phyloP scores from a whole-genome alignment of 306 rosid genomes.

The Dryas alaskensis region DNA sequence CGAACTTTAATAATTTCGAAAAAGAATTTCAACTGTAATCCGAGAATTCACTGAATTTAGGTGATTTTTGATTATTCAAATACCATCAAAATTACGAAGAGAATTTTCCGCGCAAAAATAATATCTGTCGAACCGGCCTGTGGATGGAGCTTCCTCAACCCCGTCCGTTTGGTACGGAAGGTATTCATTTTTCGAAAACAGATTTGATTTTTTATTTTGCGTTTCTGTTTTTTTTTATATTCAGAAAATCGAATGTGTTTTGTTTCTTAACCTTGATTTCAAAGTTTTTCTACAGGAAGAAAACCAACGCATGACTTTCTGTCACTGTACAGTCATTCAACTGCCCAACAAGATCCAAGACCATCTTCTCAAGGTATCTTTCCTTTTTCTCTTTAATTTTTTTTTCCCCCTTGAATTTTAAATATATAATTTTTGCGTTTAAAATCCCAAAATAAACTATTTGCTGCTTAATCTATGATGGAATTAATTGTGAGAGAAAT shows the following conservation, averaged over 20 bases:
- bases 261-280: constrained; percentile 22
- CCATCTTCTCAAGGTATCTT: constrained; percentile 79
- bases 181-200: constrained; percentile 36
- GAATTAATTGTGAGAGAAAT: not conserved
- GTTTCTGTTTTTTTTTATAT: not conserved
- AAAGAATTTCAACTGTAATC: constrained; percentile 9
- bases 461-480: not conserved
- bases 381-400: not conserved
- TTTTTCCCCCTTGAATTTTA: not conserved
- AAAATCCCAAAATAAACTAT: not conserved
- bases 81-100: constrained; percentile 20
- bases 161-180: constrained; percentile 67
- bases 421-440: not conserved
- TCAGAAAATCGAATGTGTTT: not conserved
- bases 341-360: constrained; percentile 80
- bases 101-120: not conserved
- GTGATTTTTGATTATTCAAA: constrained; percentile 21
- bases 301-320: constrained; percentile 93
- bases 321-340: constrained; percentile 73
- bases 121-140: constrained; percentile 10
- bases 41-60: not conserved
- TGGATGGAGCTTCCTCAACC: constrained; percentile 91
- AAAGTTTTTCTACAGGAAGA: constrained; percentile 54
- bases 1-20: too few species aligned
- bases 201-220: not conserved